Base-by-base conservation (phyloP, 202 grass and related monocot species). In the Schoenoplectus triqueter region DNA sequence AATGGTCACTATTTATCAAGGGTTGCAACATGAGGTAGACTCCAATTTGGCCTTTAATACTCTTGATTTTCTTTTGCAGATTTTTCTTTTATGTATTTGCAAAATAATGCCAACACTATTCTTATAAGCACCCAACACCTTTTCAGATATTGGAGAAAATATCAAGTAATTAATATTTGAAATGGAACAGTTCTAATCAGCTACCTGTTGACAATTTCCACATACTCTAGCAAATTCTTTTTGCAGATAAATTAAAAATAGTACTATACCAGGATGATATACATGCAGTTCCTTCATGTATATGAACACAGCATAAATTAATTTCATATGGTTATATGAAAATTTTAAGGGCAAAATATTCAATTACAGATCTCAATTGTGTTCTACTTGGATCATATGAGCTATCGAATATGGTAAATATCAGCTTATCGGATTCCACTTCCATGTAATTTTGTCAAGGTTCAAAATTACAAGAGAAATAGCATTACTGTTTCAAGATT, bases 141-240 rank as follows among this genome's bases (percentile, higher is more conserved):
- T 57, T 77, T 41, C 20, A 59, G 54, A 41, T 78, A 59, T 42
- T 78, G 41, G 74, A 78, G 49, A 60, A 42, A 78, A n/a, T 52
- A 78, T 11, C 73, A 51, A 78, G 22, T 41, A 78, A 42, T 11
- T 73, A 20, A 56, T 60, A 59, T 40, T 15, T 51, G n/a, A 17
- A 81, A 66, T 46, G 46, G 48, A 57, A 55, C 56, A 57, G 19
- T 48, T 50, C 47, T 51, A 54, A 68, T n/a, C 50, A 82, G 10
- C 20, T 66, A 82, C 10, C 8, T 82, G 7, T 14, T 78, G 52
- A 78, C 74, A 78, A 78, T 60, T 78, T 78, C 52, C 22, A 41
- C 51, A 78, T 78, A 59, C 22, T 59, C 11, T 59, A 78, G 22
- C 74, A 59, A n/a, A 1, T 57, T 78, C 59, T 59, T 10, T 39